Evolutionary conservation across 2,329 filamentous ascomycete species (phyloP), one percentile per base, ranked within the genome.

Genomic region (Atkinsonella hypoxylon): DNA sequence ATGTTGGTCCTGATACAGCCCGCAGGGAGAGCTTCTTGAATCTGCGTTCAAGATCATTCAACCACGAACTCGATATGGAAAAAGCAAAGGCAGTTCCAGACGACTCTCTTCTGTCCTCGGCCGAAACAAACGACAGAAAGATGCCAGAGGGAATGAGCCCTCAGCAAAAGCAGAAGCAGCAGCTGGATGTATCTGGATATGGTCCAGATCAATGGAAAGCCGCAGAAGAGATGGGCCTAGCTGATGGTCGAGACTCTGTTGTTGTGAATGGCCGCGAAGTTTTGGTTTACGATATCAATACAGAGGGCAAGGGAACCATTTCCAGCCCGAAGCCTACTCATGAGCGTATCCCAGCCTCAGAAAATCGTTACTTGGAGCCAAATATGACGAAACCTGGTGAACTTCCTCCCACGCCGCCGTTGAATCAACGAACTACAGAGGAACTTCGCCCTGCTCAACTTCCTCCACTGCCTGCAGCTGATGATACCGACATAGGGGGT

Each of bases 401-500:
- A 31, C 67, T 85, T 4, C 83, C 83, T 26, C 83, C 84, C 9
- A 65, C 74, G 54, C 79, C 80, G 5, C 66, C 70, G 2, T 65
- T 74, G 53, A 71, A 77, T 47, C 75, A 82, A 38, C 74, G 79
- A 56, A 81, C 80, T 32, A 86, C 82, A 1, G 72, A 78, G n/a
- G 77, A 83, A 57, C 69, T 82, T 12, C 76, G 80, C 45, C 72
- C 83, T 9, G 85, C 80, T 26, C 83, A 88, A 61, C 72, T 90
- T 10, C 84, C 87, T 13, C 73, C 82, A 2, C 70, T 93, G 4
- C 87, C 87, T 4, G 62, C 77, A 3, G 71, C 74, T 13, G 88
- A 90, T 58, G 90, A 95, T 59, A 85, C 83, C 5, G 89, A 95
- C 60, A 91, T 89, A 61, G 85, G 86, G 32, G 87, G 85, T 0